phyloP scores from a whole-genome alignment of 768 basidiomycete species.

The Trichaptum fuscoviolaceum region DNA sequence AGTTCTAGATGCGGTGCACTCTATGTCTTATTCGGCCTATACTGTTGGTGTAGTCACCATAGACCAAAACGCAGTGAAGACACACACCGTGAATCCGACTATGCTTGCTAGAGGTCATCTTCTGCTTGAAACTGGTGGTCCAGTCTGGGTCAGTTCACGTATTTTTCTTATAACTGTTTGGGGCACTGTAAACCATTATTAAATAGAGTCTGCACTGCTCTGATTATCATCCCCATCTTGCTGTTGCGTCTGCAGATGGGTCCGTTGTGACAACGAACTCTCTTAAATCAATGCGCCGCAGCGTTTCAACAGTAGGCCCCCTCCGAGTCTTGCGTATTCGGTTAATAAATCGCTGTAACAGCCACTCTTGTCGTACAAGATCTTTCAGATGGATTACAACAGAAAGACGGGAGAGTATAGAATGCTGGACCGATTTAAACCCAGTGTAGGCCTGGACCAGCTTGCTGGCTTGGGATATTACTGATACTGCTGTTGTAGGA shows the following conservation, averaged over 20 bases:
- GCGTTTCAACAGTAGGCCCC: constrained; percentile 61
- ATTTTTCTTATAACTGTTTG: background rate
- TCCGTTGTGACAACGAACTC: constrained; percentile 69
- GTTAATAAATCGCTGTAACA: constrained; percentile 21
- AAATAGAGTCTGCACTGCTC: constrained; percentile 65
- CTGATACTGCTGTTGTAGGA: constrained; percentile 5
- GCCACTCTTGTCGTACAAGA: constrained; percentile 74
- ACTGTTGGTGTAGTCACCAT: constrained; percentile 68
- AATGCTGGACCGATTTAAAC: constrained; percentile 84
- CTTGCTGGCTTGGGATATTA: constrained; percentile 5
- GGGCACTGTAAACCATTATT: background rate
- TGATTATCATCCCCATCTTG: constrained; percentile 84
- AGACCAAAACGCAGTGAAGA: constrained; percentile 80
- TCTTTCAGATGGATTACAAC: constrained; percentile 87
- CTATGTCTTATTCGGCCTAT: constrained; percentile 62
- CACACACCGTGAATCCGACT: constrained; percentile 63
- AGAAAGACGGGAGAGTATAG: constrained; percentile 68
- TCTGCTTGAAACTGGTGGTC: constrained; percentile 69
- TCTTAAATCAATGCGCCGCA: constrained; percentile 60
- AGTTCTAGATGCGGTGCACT: constrained; percentile 60
- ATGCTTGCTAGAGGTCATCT: constrained; percentile 72
- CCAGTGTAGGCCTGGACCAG: constrained; percentile 44
- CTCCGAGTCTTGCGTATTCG: background rate
- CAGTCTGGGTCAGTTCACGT: constrained; percentile 67
- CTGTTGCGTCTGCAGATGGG: constrained; percentile 81